These are phyloP conservation scores for Oryza glaberrima DNA, from an alignment of 176 grass and related monocot genomes.

Conservation along the genomic window DNA sequence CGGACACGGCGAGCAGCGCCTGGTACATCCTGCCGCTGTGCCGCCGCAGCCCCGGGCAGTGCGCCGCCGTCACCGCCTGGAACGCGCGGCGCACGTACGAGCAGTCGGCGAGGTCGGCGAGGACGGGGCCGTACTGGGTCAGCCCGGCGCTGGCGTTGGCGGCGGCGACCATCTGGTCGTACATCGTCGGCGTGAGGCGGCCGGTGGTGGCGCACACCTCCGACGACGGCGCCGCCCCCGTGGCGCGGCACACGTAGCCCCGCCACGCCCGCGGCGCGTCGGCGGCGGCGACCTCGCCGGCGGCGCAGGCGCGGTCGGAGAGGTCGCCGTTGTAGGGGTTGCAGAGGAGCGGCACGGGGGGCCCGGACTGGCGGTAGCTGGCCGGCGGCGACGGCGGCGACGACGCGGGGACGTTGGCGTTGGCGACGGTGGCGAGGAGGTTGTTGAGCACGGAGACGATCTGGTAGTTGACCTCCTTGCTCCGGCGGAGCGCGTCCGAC, in stretches of 20 bases:
- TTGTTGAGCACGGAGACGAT: slow-evolving; percentile 48
- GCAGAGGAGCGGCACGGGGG: slow-evolving; percentile 68
- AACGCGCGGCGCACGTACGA: slow-evolving; percentile 73
- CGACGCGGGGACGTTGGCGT: slow-evolving; percentile 43
- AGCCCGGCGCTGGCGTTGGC: slow-evolving; percentile 56
- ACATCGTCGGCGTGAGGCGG: slow-evolving; percentile 71
- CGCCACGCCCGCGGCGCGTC: slow-evolving; percentile 58
- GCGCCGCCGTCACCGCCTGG: slow-evolving; percentile 29
- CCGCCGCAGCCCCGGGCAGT: slow-evolving; percentile 56
- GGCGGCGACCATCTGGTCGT: slow-evolving; percentile 39
- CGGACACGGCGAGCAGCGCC: slow-evolving; percentile 52
- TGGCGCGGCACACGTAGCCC: slow-evolving; percentile 49
- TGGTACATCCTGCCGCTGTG: slow-evolving; percentile 62
- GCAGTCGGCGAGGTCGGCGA: slow-evolving; percentile 68
- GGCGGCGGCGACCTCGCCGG: slow-evolving; percentile 50
- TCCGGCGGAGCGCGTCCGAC: slow-evolving; percentile 54
- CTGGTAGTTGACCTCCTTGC: slow-evolving; percentile 61
- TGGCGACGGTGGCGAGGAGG: slow-evolving; percentile 63
- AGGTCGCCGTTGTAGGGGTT: slow-evolving; percentile 65
- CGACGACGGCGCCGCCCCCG: background rate
- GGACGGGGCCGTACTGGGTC: slow-evolving; percentile 44
- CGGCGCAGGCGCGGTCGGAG: slow-evolving; percentile 41
- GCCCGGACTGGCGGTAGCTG: slow-evolving; percentile 86
- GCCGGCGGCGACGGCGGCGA: slow-evolving; percentile 18
- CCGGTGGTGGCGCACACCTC: slow-evolving; percentile 66